These are phyloP conservation scores for Chamaecyparis obtusa DNA, from an alignment of 75 land plant genomes.

Conservation along the genomic window DNA sequence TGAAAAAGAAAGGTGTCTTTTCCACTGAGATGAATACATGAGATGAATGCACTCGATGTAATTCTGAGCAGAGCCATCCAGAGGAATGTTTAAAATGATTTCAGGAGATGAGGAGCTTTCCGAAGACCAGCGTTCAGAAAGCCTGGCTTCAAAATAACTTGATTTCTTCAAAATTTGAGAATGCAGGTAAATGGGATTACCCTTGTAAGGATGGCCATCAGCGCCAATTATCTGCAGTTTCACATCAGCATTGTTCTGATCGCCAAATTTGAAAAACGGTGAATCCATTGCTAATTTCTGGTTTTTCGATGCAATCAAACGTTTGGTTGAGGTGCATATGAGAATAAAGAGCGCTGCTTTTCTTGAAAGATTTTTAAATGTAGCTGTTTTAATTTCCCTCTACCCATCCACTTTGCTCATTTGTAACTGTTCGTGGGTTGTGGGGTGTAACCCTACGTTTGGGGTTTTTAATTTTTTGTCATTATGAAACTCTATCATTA, in stretches of 20 bases:
- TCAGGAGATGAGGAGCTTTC: background rate
- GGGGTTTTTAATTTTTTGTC: too few relatives aligned
- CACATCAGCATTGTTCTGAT: background rate
- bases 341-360: too few relatives aligned
- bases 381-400: too few relatives aligned
- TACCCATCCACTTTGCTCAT: too few relatives aligned
- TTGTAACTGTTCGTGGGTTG: too few relatives aligned
- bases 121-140: conserved; percentile 27
- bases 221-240: background rate
- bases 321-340: too few relatives aligned
- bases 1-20: background rate
- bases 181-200: background rate
- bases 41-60: conserved; percentile 23
- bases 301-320: too few relatives aligned
- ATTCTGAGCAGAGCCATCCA: background rate
- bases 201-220: background rate
- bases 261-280: background rate
- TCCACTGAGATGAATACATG: conserved; percentile 16
- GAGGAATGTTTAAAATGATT: background rate
- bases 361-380: too few relatives aligned
- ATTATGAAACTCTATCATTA: too few relatives aligned
- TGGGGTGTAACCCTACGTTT: too few relatives aligned
- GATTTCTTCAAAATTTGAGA: too few relatives aligned
- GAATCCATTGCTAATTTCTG: background rate
- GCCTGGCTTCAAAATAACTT: background rate